phyloP scores from a whole-genome alignment of 139 green algal genomes.

The Tetradesmus lagerheimii region DNA sequence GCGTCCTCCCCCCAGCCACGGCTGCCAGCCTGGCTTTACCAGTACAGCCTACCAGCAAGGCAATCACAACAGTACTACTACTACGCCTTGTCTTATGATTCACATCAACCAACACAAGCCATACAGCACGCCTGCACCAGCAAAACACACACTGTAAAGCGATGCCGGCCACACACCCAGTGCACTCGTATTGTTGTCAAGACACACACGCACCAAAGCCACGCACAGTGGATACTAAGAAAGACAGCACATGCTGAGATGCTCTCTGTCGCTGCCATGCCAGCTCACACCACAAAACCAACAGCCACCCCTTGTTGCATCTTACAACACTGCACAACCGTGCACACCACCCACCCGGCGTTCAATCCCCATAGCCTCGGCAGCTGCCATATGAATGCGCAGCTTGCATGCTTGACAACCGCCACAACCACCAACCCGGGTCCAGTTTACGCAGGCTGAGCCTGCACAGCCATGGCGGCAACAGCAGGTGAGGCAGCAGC shows the following conservation, averaged over 20 bases:
- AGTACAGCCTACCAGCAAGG: not conserved
- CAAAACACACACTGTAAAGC: not conserved
- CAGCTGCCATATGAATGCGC: not conserved
- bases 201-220: not conserved
- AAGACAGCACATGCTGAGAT: not conserved
- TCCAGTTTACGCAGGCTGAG: constrained; percentile 15
- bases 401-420: not conserved
- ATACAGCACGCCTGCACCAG: not conserved
- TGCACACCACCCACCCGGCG: not conserved
- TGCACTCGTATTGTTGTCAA: not conserved
- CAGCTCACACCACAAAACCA: not conserved
- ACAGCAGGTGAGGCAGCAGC: constrained; percentile 6
- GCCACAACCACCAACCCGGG: not conserved
- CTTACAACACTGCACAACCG: not conserved
- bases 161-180: not conserved
- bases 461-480: not conserved
- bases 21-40: not conserved
- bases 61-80: not conserved
- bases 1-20: not conserved
- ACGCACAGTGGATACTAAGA: not conserved
- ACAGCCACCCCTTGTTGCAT: not conserved
- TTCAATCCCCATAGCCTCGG: not conserved
- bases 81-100: not conserved
- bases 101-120: not conserved
- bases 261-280: not conserved